Conservation (phyloP, 352 stramenopile species). For the Phytopythium ostracodes region DNA sequence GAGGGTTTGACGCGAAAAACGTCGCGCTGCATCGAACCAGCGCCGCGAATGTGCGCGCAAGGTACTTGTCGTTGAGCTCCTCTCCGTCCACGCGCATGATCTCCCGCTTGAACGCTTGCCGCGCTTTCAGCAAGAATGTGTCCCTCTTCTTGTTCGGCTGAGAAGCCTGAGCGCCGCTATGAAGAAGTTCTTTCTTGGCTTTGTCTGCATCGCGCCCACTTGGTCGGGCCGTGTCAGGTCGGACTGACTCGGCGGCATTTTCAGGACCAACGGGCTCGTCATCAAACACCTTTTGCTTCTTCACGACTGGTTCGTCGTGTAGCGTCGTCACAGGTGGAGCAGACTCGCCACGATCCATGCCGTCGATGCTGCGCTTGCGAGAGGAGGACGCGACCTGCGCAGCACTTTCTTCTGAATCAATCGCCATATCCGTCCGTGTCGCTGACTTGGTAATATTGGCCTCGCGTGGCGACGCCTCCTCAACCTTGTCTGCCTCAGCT, state of each 20-base stretch:
- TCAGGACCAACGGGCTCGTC: neutral
- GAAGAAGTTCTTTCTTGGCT: neutral
- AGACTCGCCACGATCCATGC: neutral
- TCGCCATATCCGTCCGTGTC: neutral
- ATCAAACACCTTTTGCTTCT: conserved; percentile 2
- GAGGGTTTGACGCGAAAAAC: conserved; percentile 16
- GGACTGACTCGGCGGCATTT: neutral
- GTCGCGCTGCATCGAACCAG: conserved; percentile 27
- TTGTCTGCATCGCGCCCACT: neutral
- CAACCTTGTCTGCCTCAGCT: neutral
- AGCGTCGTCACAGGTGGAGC: neutral
- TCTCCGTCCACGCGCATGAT: conserved; percentile 24
- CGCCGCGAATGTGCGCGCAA: conserved; percentile 27
- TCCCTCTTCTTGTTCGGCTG: conserved; percentile 13
- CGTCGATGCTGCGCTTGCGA: conserved; percentile 1
- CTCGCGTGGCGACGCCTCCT: neutral
- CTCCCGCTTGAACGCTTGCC: conserved; percentile 23
- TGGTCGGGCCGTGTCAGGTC: neutral
- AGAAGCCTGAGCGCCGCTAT: neutral
- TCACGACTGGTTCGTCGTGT: neutral
- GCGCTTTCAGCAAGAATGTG: conserved; percentile 15
- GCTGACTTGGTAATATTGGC: neutral
- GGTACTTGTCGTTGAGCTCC: conserved; percentile 20
- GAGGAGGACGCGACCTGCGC: neutral
- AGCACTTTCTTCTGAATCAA: neutral